These are phyloP conservation scores for Suhomyces wounanorum DNA, from an alignment of 1,139 yeast species.

Conservation along the genomic window DNA sequence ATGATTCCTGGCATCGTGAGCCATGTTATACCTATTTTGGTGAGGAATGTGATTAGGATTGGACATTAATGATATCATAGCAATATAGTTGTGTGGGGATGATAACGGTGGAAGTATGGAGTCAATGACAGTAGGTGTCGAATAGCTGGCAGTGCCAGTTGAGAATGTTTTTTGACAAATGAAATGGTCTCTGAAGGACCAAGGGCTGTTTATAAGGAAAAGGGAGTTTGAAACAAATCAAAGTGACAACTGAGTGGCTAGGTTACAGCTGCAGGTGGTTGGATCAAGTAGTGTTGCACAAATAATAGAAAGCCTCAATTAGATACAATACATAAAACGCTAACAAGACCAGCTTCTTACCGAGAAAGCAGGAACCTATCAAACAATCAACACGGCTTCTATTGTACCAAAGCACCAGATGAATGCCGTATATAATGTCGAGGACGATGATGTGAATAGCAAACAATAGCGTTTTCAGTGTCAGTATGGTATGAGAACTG, in stretches of 20 bases:
- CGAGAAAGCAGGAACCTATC: conserved; percentile 6
- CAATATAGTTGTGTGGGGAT: background rate
- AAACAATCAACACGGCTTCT: conserved; percentile 5
- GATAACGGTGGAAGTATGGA: background rate
- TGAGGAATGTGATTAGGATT: conserved; percentile 4
- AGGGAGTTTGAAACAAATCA: background rate
- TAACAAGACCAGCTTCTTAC: conserved; percentile 1
- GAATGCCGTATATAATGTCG: background rate
- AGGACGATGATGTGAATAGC: background rate
- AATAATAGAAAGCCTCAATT: background rate
- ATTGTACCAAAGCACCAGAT: background rate
- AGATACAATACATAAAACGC: background rate
- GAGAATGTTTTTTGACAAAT: background rate
- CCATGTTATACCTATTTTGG: conserved; percentile 1
- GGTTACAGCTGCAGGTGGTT: background rate
- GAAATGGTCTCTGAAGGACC: background rate
- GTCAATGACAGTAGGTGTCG: background rate
- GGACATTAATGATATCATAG: conserved; percentile 13
- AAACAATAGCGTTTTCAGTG: background rate
- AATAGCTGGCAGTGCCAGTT: background rate
- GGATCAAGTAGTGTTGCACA: background rate
- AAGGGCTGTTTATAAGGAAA: background rate
- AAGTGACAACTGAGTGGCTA: background rate
- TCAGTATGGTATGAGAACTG: background rate
- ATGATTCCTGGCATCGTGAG: background rate